Base-by-base conservation (phyloP, 176 grass and related monocot genomes). In the Tuctoria greenei region DNA sequence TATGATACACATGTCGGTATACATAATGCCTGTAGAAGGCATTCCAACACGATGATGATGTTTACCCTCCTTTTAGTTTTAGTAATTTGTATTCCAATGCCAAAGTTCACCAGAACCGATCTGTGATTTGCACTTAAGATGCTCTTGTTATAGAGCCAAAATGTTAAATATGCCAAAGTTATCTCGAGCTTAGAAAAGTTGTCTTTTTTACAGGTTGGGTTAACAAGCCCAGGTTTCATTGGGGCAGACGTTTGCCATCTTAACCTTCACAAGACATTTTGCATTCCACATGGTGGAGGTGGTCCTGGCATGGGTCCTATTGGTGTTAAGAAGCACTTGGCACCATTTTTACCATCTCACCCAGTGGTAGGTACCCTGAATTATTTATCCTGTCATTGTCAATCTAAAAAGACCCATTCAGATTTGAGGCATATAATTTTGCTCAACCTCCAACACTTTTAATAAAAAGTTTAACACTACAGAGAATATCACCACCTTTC, bases 281-380 rank as follows among this genome's bases (percentile, higher is more conserved):
- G 96, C 86, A 99, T 99, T 76, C 96, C 96, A 43, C 96, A 99
- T 64, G 96, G 96, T 80, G 96, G 96, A 69, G 96, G 96, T 86
- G 96, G 96, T 74, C 96, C 96, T 25, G 96, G 96, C 41, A 99
- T 99, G 96, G 96, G 96, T 40, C 96, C 96, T 67, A 99, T 99
- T 86, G 96, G 96, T 92, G 96, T 99, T 44, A 95, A 99, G 85
- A 85, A 95, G 74, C 96, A 99, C 81, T 82, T 99, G 20, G 96
- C 96, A 54, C 96, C 96, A 71, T 99, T 99, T 77, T 90, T 99
- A 84, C 96, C 96, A 64, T 95, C 89, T 77, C 96, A 99, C 81
- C 96, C 96, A 81, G 92, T 99, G 85, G 96, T 99, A 92, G 21
- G 86, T 64, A 1, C 61, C 61, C n/a, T 56, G 38, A 86, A 56